These are phyloP conservation scores for Senecio squalidus DNA, from an alignment of 140 eudicot species.

Conservation along the genomic window DNA sequence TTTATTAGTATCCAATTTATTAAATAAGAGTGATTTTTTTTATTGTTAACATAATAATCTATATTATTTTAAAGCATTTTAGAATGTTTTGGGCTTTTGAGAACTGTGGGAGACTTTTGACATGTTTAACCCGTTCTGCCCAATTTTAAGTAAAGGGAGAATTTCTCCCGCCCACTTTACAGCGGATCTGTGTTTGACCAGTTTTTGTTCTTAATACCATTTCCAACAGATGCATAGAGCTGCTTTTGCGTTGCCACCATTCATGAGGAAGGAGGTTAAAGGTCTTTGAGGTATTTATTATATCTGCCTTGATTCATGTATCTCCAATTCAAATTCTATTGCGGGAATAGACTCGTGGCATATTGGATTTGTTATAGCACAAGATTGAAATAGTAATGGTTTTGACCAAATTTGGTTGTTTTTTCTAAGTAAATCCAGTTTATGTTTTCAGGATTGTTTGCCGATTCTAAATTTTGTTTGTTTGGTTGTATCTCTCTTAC, in stretches of 20 bases:
- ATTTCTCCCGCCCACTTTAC: no score
- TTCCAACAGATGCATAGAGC: constrained; percentile 70
- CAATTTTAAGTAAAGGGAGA: no score
- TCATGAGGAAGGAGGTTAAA: constrained; percentile 67
- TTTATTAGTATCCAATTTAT: no score
- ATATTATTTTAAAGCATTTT: no score
- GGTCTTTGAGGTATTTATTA: constrained; percentile 30
- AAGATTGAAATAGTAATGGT: constrained; percentile 7
- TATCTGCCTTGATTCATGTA: constrained; percentile 2
- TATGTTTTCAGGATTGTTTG: background rate
- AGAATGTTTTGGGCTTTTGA: no score
- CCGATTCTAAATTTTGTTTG: no score
- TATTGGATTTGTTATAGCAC: constrained; percentile 12
- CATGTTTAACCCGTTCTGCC: no score
- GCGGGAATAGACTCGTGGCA: background rate
- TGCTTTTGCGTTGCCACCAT: constrained; percentile 83
- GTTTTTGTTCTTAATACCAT: background rate
- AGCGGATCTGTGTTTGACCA: background rate
- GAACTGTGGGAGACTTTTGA: no score
- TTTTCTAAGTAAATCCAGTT: background rate
- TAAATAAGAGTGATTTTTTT: no score
- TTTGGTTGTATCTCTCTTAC: no score
- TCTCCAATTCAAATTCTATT: background rate
- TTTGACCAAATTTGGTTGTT: background rate
- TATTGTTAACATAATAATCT: no score